Conservation (phyloP, 73 alveolate species). For the Tetrahymena malaccensis region DNA sequence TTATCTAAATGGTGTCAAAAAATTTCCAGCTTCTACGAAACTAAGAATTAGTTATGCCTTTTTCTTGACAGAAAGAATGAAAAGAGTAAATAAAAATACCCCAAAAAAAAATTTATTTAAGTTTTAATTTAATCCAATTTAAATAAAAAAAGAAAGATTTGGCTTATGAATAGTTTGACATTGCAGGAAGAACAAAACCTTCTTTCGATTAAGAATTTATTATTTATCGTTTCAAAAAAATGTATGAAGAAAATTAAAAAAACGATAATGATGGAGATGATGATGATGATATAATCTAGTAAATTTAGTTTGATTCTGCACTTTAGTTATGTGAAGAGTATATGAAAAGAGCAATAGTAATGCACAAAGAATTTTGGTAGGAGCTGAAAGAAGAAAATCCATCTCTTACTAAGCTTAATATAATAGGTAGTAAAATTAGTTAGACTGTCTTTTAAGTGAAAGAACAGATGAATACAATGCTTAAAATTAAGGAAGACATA, state of each 20-base stretch:
- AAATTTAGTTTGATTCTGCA: background rate
- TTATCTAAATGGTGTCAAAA: background rate
- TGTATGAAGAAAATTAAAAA: background rate
- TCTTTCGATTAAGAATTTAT: background rate
- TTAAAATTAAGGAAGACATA: background rate
- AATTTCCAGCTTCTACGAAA: background rate
- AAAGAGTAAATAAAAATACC: background rate
- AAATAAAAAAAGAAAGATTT: background rate
- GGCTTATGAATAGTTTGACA: background rate
- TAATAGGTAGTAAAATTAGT: background rate
- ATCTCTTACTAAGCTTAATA: background rate
- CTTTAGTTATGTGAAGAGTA: background rate
- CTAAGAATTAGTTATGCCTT: background rate
- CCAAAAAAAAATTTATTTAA: background rate
- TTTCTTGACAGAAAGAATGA: background rate
- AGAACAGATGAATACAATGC: background rate
- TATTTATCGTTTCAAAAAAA: background rate
- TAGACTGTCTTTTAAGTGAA: background rate
- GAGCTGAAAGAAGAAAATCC: background rate
- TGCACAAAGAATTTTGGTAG: background rate
- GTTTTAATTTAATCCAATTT: background rate
- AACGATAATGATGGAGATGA: background rate
- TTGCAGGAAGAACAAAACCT: background rate
- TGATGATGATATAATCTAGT: background rate
- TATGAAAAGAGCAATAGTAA: background rate